Conservation (phyloP, 805 yeast genomes). For the Priceomyces carsonii region DNA sequence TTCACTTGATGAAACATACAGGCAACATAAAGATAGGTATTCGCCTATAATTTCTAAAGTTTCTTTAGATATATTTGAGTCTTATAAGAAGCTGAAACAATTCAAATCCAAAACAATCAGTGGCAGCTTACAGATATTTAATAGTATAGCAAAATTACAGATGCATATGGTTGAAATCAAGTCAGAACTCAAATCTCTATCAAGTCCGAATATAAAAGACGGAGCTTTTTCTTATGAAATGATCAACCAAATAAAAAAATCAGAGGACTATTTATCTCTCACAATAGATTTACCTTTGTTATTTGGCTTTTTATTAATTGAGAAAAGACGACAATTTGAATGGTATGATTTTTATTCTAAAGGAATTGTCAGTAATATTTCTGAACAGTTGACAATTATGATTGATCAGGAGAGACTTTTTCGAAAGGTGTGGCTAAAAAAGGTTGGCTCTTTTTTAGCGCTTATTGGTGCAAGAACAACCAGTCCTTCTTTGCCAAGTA, state of each 20-base stretch:
- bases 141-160: conserved; percentile 35
- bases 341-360: conserved; percentile 51
- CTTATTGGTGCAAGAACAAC: conserved; percentile 16
- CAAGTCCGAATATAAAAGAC: conserved; percentile 15
- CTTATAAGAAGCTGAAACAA: conserved; percentile 31
- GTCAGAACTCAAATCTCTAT: conserved; percentile 25
- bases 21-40: conserved; percentile 17
- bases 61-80: conserved; percentile 34
- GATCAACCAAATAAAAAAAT: conserved; percentile 25
- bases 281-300: conserved; percentile 69
- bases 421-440: conserved; percentile 63
- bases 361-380: conserved; percentile 42
- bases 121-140: conserved; percentile 26
- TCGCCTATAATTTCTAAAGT: conserved; percentile 29
- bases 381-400: conserved; percentile 59
- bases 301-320: conserved; percentile 69
- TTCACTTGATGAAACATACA: conserved; percentile 20
- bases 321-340: conserved; percentile 56
- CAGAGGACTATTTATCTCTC: conserved; percentile 39
- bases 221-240: conserved; percentile 16
- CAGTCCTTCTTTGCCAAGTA: conserved; percentile 23
- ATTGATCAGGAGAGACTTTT: conserved; percentile 56
- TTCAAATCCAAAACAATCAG: conserved; percentile 27
- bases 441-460: conserved; percentile 49
- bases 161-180: conserved; percentile 37